Evolutionary conservation across 2,329 filamentous ascomycete species (phyloP).

Genomic region (Hypoxylon sp.): DNA sequence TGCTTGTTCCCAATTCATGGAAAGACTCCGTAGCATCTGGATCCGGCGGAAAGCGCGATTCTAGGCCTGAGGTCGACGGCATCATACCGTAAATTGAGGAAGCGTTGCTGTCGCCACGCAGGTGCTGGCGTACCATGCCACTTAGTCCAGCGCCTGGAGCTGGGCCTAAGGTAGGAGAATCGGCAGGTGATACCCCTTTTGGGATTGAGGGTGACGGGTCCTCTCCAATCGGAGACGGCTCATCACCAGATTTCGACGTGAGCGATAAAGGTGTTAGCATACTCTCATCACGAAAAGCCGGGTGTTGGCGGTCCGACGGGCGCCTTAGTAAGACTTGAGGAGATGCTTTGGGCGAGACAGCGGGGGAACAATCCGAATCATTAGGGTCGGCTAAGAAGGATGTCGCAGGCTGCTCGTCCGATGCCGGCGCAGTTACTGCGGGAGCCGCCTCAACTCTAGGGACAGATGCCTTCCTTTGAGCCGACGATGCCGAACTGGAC

Average conservation of each 20-base stretch:
- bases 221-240: constrained; percentile 48
- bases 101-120: constrained; percentile 82
- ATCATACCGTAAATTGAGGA: constrained; percentile 80
- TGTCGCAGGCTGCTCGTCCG: constrained; percentile 53
- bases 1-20: constrained; percentile 52
- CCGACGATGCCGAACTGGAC: constrained; percentile 63
- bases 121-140: constrained; percentile 85
- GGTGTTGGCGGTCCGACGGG: constrained; percentile 66
- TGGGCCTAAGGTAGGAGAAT: constrained; percentile 86
- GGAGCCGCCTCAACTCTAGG: constrained; percentile 44
- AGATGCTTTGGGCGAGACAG: constrained; percentile 46
- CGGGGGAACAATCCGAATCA: constrained; percentile 53
- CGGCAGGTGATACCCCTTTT: constrained; percentile 56
- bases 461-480: constrained; percentile 54
- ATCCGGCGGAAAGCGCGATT: constrained; percentile 56
- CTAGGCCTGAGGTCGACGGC: constrained; percentile 54
- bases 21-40: constrained; percentile 48
- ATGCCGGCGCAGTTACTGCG: constrained; percentile 49
- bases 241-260: constrained; percentile 48
- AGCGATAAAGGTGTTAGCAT: constrained; percentile 59
- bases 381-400: constrained; percentile 62
- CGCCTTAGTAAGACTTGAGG: constrained; percentile 59
- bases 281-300: constrained; percentile 63
- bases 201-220: constrained; percentile 43
- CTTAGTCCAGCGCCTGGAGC: constrained; percentile 72